A percentile compares a stretch with the other conserved stretches of the same genome.
Evolutionary conservation across 2,329 filamentous ascomycete species (phyloP).

Genomic region (Endothia cerciana): DNA sequence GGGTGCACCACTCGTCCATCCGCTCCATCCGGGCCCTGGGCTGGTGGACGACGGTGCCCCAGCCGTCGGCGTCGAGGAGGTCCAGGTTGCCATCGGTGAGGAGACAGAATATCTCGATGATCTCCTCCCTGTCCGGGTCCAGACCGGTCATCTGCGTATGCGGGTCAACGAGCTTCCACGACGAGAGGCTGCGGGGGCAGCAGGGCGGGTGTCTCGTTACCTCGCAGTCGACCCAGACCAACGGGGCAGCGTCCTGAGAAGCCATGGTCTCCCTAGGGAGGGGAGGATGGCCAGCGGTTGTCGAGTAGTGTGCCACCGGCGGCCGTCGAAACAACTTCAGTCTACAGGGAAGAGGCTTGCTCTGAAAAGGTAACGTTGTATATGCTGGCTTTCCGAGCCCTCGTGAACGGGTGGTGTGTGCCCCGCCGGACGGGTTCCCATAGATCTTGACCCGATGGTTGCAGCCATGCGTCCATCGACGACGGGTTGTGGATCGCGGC

Average conservation of each 20-base stretch:
- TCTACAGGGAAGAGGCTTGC: slow-evolving; percentile 3
- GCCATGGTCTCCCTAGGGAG: slow-evolving; percentile 16
- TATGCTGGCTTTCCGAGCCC: neutral
- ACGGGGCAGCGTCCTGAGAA: slow-evolving; percentile 57
- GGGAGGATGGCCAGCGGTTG: neutral
- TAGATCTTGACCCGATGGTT: neutral
- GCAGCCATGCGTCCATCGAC: neutral
- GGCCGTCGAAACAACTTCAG: neutral
- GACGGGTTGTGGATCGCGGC: neutral
- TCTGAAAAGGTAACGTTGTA: slow-evolving; percentile 1
- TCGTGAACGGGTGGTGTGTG: slow-evolving; percentile 3
- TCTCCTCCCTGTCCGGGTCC: slow-evolving; percentile 75
- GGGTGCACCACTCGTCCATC: slow-evolving; percentile 90
- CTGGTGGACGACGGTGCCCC: slow-evolving; percentile 79
- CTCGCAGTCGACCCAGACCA: slow-evolving; percentile 84
- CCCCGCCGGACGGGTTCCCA: neutral
- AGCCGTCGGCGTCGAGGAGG: slow-evolving; percentile 75
- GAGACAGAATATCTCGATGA: slow-evolving; percentile 91
- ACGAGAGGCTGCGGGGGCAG: neutral
- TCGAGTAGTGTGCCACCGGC: neutral
- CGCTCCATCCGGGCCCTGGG: slow-evolving; percentile 68
- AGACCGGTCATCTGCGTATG: slow-evolving; percentile 85
- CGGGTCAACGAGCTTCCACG: slow-evolving; percentile 21
- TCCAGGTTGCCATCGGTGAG: slow-evolving; percentile 82
- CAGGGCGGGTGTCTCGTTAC: slow-evolving; percentile 38